Percentiles rank a stretch among this genome's conserved stretches.
Conservation (phyloP, 768 basidiomycete species). For the Auricularia heimuer region DNA sequence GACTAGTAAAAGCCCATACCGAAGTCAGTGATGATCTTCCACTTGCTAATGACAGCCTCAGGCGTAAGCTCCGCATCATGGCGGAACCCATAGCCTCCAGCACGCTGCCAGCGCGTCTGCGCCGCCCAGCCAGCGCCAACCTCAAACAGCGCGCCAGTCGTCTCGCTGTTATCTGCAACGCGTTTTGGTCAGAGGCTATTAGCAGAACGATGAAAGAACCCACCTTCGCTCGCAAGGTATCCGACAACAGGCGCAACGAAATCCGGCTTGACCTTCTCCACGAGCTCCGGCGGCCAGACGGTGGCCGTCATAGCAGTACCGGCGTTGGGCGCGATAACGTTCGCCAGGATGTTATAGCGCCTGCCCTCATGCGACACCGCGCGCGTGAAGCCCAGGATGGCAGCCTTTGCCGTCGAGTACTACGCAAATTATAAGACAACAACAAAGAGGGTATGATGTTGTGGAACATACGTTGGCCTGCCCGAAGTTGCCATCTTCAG, state of each 20-base stretch:
- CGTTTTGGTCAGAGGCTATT: neutral
- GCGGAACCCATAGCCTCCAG: conserved; percentile 83
- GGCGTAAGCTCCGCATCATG: conserved; percentile 63
- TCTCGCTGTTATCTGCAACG: conserved; percentile 52
- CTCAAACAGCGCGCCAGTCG: conserved; percentile 73
- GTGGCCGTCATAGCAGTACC: conserved; percentile 90
- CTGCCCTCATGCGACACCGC: conserved; percentile 85
- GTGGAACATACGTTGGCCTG: conserved; percentile 56
- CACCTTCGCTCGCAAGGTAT: conserved; percentile 71
- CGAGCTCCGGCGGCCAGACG: conserved; percentile 75
- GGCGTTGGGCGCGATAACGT: conserved; percentile 78
- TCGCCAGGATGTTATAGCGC: conserved; percentile 85
- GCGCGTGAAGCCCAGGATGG: conserved; percentile 81
- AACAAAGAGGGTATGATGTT: conserved; percentile 18
- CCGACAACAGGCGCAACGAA: conserved; percentile 89
- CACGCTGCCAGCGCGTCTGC: conserved; percentile 85
- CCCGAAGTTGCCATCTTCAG: conserved; percentile 83
- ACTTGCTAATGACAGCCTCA: conserved; percentile 71
- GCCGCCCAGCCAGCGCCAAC: conserved; percentile 87
- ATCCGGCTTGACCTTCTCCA: conserved; percentile 90
- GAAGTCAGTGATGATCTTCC: conserved; percentile 78
- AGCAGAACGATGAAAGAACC: neutral
- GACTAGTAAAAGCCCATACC: conserved; percentile 33
- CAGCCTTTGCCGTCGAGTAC: conserved; percentile 90
- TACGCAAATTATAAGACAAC: conserved; percentile 21